phyloP scores from a whole-genome alignment of 2,329 filamentous ascomycete genomes.

The Grosmannia huntii region DNA sequence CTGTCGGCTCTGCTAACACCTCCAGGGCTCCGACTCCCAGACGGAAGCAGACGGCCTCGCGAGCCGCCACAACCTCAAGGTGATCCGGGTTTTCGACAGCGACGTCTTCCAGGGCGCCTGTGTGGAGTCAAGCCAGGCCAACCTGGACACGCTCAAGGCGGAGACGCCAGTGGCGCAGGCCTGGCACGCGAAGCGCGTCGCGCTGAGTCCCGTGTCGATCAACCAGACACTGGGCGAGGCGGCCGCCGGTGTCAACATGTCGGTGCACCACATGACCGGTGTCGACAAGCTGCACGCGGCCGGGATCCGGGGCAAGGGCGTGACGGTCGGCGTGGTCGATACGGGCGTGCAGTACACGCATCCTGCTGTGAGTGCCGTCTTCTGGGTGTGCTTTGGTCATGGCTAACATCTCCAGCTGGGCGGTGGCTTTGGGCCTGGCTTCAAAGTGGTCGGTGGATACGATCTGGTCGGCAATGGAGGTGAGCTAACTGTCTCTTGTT shows the following conservation, averaged over 20 bases:
- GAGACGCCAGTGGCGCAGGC: slow-evolving; percentile 3
- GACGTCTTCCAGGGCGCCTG: slow-evolving; percentile 3
- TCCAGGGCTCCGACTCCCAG: background rate
- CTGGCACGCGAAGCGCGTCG: slow-evolving; percentile 3
- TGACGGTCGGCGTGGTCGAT: slow-evolving; percentile 9
- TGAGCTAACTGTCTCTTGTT: too few species aligned
- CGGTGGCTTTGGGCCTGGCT: slow-evolving; percentile 13
- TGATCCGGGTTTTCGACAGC: background rate
- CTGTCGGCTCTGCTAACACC: background rate
- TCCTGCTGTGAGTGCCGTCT: slow-evolving; percentile 5
- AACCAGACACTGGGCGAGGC: slow-evolving; percentile 1
- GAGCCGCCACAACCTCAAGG: slow-evolving; percentile 1
- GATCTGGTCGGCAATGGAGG: slow-evolving; percentile 14
- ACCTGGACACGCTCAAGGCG: slow-evolving; percentile 4
- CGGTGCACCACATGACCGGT: slow-evolving; percentile 11
- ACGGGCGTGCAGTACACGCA: slow-evolving; percentile 10
- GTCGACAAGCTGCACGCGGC: slow-evolving; percentile 11
- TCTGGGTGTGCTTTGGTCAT: too few species aligned
- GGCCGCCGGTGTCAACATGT: slow-evolving; percentile 4
- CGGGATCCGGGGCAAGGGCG: slow-evolving; percentile 12
- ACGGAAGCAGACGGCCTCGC: background rate
- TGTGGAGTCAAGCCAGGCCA: slow-evolving; percentile 2
- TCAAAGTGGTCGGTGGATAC: slow-evolving; percentile 14
- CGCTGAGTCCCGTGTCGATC: background rate
- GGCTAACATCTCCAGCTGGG: slow-evolving; percentile 15